phyloP scores from a whole-genome alignment of 2,329 filamentous ascomycete genomes.

The Ceratocystis diversiconidia region DNA sequence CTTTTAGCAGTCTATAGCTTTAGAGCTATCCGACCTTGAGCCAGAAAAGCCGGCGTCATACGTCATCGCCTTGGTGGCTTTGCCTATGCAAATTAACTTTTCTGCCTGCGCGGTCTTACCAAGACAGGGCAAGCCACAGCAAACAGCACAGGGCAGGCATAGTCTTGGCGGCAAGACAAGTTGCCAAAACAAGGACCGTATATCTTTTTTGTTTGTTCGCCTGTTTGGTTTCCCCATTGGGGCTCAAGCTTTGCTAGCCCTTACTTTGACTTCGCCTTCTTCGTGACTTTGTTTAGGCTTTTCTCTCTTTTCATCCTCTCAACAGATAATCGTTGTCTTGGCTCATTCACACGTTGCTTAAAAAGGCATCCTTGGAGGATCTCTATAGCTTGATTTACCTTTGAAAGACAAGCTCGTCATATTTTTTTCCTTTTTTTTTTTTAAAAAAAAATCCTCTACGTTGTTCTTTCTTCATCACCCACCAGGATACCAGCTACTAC shows the following conservation, averaged over 20 bases:
- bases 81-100: neutral
- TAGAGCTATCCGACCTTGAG: neutral
- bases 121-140: neutral
- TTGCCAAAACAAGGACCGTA: neutral
- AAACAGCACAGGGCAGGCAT: neutral
- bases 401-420: neutral
- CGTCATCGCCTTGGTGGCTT: slow-evolving; percentile 6
- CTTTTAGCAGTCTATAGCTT: neutral
- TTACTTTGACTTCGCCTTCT: neutral
- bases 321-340: neutral
- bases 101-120: neutral
- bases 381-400: neutral
- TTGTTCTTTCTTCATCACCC: neutral
- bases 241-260: neutral
- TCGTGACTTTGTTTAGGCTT: neutral
- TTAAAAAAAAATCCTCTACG: neutral
- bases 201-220: neutral
- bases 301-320: neutral
- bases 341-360: neutral
- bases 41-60: neutral
- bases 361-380: neutral
- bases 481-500: neutral
- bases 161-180: neutral
- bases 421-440: neutral
- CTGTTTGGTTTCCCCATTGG: neutral